Evolutionary conservation across 2,329 filamentous ascomycete genomes (phyloP).

Genomic region (Cytospora piceicola): DNA sequence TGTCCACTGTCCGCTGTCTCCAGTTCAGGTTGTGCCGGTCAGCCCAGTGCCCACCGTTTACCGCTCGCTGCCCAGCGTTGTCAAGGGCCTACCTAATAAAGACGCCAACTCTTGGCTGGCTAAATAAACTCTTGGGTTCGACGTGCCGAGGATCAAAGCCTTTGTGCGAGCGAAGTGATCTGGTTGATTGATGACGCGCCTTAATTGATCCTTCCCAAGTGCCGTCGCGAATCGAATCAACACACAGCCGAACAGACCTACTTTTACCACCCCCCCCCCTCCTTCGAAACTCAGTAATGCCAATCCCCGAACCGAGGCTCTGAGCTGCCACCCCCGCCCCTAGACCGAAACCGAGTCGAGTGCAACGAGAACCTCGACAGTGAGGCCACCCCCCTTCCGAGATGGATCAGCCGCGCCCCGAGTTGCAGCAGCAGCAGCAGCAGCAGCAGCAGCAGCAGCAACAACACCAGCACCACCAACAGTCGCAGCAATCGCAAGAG

Average conservation of each 20-base stretch:
- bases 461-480: constrained; percentile 21
- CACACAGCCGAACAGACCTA: neutral
- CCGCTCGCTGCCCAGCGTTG: neutral
- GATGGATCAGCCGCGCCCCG: constrained; percentile 19
- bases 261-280: neutral
- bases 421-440: constrained; percentile 21
- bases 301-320: neutral
- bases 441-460: constrained; percentile 25
- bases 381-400: neutral
- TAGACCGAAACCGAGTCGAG: constrained; percentile 7
- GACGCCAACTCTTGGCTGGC: neutral
- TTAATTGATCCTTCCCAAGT: neutral
- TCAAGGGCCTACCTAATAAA: neutral
- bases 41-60: neutral
- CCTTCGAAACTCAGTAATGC: neutral
- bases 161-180: neutral
- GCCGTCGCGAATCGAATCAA: neutral
- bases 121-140: neutral
- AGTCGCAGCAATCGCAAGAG: constrained; percentile 13
- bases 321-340: neutral
- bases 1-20: neutral
- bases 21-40: neutral
- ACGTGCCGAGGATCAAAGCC: neutral
- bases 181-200: neutral
- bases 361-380: neutral